Evolutionary conservation across 768 basidiomycete species (phyloP).

Genomic region (Lactarius psammicola): DNA sequence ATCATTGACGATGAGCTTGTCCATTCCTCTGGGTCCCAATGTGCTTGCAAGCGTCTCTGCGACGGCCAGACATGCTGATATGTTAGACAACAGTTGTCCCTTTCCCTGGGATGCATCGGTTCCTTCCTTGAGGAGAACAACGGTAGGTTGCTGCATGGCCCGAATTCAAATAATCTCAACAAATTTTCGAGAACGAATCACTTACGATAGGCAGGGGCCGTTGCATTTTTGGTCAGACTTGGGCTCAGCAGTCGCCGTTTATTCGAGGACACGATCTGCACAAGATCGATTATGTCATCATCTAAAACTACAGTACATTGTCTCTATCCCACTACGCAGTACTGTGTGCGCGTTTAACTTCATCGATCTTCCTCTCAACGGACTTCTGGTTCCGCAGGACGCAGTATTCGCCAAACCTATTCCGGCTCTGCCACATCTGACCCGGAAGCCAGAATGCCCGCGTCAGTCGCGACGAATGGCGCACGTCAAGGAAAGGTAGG

Average conservation of each 20-base stretch:
- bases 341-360: conserved; percentile 1
- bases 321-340: neutral
- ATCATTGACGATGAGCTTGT: conserved; percentile 93
- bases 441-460: conserved; percentile 82
- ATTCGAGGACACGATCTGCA: neutral
- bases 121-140: conserved; percentile 93
- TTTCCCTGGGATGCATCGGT: conserved; percentile 96
- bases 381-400: conserved; percentile 63
- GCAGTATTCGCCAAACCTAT: conserved; percentile 90
- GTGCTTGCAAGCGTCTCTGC: conserved; percentile 89
- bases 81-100: conserved; percentile 90
- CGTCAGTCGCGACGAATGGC: conserved; percentile 67
- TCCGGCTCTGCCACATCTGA: conserved; percentile 59
- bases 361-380: conserved; percentile 33
- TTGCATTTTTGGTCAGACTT: conserved; percentile 61
- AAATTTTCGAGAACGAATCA: neutral
- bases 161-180: conserved; percentile 20
- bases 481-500: conserved; percentile 78
- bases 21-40: conserved; percentile 98
- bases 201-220: conserved; percentile 46
- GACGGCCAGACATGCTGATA: conserved; percentile 93
- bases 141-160: conserved; percentile 83
- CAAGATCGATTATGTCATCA: conserved; percentile 25
- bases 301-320: neutral
- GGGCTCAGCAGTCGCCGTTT: neutral